Evolutionary conservation across 495 filamentous ascomycete species (phyloP), one percentile per base, ranked within the genome.

Genomic region (Bryoglossum gracile): DNA sequence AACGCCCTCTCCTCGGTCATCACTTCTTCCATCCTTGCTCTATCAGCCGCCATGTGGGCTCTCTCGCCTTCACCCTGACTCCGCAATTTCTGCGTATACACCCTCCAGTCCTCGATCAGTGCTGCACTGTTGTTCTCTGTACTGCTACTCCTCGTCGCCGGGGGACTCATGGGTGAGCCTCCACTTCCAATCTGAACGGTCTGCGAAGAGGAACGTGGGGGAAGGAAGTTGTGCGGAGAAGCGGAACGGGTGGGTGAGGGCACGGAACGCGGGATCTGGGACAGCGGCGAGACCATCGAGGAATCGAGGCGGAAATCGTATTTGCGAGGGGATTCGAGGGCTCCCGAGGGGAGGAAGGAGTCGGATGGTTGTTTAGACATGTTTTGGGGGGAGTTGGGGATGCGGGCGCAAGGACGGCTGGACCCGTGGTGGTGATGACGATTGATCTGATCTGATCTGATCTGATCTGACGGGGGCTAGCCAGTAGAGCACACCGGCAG

Each of bases 341-440:
- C 57, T n/a, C 57, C 57, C 0, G 57, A 57, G n/a, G 57, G 51
- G 11, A 60, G 45, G 32, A 60, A 60, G 23, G 54, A 51, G 34
- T 60, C 57, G 45, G 40, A 54, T 10, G 50, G 49, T 17, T 48
- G 54, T 45, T 43, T 54, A 24, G 53, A 50, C 54, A 57, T 60
- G 46, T n/a, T n/a, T n/a, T n/a, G n/a, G n/a, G n/a, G n/a, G n/a
- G n/a, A n/a, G n/a, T 17, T 28, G 32, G 39, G 19, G n/a, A 17
- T 39, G 30, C 18, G 33, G 13, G 34, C 6, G 25, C 9, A 41
- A 25, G 33, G 5, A 37, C 2, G 13, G 2, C 3, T 28, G 26
- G 33, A 28, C 0, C 13, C 38, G 24, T 5, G 8, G 14, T 18
- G 3, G n/a, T 18, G 8, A 43, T 43, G 11, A 30, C 5, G 16